phyloP scores from a whole-genome alignment of 2,329 filamentous ascomycete species.

The Apiospora hydei region DNA sequence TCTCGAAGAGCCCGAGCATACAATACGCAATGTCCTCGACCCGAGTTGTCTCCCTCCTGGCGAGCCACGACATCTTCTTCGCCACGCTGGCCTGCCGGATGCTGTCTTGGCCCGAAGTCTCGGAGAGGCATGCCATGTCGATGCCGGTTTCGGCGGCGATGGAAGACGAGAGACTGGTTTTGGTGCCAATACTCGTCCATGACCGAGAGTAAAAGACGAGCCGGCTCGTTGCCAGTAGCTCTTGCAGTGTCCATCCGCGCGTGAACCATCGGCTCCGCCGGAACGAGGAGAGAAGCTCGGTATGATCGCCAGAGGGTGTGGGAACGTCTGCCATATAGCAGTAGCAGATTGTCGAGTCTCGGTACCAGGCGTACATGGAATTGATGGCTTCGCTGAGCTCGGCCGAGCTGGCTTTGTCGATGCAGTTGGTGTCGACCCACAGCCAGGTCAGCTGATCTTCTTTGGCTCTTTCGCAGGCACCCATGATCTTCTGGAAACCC shows the following conservation, averaged over 20 bases:
- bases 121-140: background rate
- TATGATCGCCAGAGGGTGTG: too few relatives aligned
- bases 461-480: background rate
- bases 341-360: slow-evolving; percentile 27
- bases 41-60: slow-evolving; percentile 35
- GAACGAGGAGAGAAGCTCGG: background rate
- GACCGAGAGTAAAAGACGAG: slow-evolving; percentile 32
- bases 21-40: slow-evolving; percentile 41
- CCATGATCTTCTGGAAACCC: background rate
- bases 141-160: background rate
- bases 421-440: slow-evolving; percentile 33
- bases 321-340: slow-evolving; percentile 26
- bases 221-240: slow-evolving; percentile 29
- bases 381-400: slow-evolving; percentile 29
- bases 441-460: background rate
- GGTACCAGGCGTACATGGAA: slow-evolving; percentile 28
- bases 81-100: slow-evolving; percentile 29
- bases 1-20: slow-evolving; percentile 41
- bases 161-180: background rate
- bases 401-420: slow-evolving; percentile 31
- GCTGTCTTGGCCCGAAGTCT: background rate
- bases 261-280: slow-evolving; percentile 33
- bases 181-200: background rate
- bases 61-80: slow-evolving; percentile 41
- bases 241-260: slow-evolving; percentile 23